Evolutionary conservation across 2,329 filamentous ascomycete species (phyloP), one percentile per base, ranked within the genome.

Genomic region (Biscogniauxia sp.): DNA sequence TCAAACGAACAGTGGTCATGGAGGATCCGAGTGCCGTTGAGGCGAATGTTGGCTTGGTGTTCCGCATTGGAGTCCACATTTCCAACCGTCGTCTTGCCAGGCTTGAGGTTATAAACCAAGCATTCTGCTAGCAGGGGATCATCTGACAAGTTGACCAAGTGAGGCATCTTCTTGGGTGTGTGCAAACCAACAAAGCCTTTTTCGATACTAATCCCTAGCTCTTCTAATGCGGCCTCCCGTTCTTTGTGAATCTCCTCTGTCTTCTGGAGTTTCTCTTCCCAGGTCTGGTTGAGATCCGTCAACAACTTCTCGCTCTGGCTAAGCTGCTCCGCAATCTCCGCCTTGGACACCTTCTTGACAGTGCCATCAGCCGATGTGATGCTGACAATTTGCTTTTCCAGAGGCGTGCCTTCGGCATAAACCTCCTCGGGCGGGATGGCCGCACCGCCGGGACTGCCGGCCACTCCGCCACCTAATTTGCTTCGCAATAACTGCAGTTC

Each of bases 221-320:
- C 95, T 78, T 99, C 95, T 53, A 99, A 80, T 9, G 95, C 95
- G 54, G 93, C 88, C 76, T 99, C 95, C 67, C 95, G 88, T 77
- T 99, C 95, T 74, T 97, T 97, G 80, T 99, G 95, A 58, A 99
- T 98, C 68, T 94, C 88, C 75, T 99, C 95, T 0, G 95, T 99
- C 78, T 96, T 97, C 66, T 87, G 84, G 63, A 99, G 79, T 76
- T 98, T 98, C 78, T 99, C 87, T 78, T 99, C 95, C 95, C 95
- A 99, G 0, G 95, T 99, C 78, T 99, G 93, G 71, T 99, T 99
- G 57, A 99, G 85, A 74, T 99, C 95, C 55, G 90, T 89, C 71
- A 98, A 91, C 20, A 99, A 84, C 77, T 99, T 99, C 78, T 99
- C 95, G 66, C 92, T 97, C 75, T 98, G 95, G 69, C 89, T 93